Percentiles rank a stretch among this genome's conserved stretches.
These are phyloP conservation scores for Scedosporium apiospermum DNA, from an alignment of 2,329 filamentous ascomycete species.

Conservation along the genomic window DNA sequence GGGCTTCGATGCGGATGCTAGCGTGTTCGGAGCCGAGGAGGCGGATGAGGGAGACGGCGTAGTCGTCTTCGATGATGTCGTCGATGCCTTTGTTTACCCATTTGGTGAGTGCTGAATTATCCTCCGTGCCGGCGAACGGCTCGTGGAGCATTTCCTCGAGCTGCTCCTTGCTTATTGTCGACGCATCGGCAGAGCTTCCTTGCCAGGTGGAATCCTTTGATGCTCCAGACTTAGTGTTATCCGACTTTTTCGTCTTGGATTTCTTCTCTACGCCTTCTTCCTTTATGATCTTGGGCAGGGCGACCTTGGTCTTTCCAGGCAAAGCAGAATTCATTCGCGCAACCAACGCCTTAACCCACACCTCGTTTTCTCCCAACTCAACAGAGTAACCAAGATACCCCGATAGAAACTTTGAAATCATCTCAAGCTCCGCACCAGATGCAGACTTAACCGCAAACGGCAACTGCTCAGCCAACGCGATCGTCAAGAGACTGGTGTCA, in stretches of 20 bases:
- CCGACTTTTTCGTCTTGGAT: neutral
- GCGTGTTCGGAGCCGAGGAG: slow-evolving; percentile 67
- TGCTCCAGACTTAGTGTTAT: neutral
- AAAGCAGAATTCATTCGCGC: slow-evolving; percentile 22
- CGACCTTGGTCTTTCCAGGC: slow-evolving; percentile 7
- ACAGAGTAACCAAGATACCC: slow-evolving; percentile 45
- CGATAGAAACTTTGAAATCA: slow-evolving; percentile 49
- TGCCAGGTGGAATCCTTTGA: neutral
- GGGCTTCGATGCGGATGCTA: slow-evolving; percentile 71
- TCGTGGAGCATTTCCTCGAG: slow-evolving; percentile 43
- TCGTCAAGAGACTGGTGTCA: slow-evolving; percentile 50
- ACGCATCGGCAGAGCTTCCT: slow-evolving; percentile 6
- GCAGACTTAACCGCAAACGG: slow-evolving; percentile 52
- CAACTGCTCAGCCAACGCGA: slow-evolving; percentile 69
- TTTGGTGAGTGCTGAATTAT: slow-evolving; percentile 43
- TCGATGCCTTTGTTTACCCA: slow-evolving; percentile 74
- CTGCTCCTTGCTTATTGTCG: slow-evolving; percentile 26
- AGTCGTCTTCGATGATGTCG: slow-evolving; percentile 69
- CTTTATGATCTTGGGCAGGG: slow-evolving; percentile 4
- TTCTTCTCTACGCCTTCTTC: neutral
- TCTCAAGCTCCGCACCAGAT: slow-evolving; percentile 29
- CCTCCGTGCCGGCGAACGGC: slow-evolving; percentile 34
- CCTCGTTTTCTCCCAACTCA: slow-evolving; percentile 34
- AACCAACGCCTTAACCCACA: slow-evolving; percentile 18
- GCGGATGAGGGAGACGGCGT: slow-evolving; percentile 58